Evolutionary conservation across 768 basidiomycete genomes (phyloP).

Genomic region (Cystobasidium tubakii): DNA sequence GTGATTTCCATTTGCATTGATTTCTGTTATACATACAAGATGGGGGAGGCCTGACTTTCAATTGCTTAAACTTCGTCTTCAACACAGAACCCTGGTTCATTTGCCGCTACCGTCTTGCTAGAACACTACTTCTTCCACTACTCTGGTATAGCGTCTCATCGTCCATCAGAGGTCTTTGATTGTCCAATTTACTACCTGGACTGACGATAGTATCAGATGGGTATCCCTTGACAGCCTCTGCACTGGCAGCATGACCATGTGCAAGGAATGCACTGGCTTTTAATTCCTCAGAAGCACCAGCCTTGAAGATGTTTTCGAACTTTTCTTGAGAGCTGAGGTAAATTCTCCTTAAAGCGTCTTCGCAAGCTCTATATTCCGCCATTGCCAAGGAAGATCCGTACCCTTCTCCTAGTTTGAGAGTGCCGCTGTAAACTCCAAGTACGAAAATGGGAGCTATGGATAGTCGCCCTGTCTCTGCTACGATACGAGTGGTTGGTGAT

Average conservation of each 20-base stretch:
- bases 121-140: conserved; percentile 16
- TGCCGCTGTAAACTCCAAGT: conserved; percentile 83
- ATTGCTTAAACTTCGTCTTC: no score
- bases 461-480: conserved; percentile 87
- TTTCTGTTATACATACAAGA: background rate
- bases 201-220: conserved; percentile 30
- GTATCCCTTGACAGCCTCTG: background rate
- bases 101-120: background rate
- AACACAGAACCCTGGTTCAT: no score
- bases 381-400: conserved; percentile 87
- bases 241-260: background rate
- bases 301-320: conserved; percentile 4
- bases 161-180: background rate
- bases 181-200: background rate
- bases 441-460: conserved; percentile 87
- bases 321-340: conserved; percentile 61
- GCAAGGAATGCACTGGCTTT: background rate
- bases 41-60: no score
- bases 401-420: conserved; percentile 82
- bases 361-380: conserved; percentile 88
- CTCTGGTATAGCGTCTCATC: conserved; percentile 28
- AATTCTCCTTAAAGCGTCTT: conserved; percentile 73
- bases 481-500: conserved; percentile 54
- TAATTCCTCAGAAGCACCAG: background rate
- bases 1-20: no score